These are phyloP conservation scores for Fusarium sp. DNA, from an alignment of 2,329 filamentous ascomycete species.

Conservation along the genomic window DNA sequence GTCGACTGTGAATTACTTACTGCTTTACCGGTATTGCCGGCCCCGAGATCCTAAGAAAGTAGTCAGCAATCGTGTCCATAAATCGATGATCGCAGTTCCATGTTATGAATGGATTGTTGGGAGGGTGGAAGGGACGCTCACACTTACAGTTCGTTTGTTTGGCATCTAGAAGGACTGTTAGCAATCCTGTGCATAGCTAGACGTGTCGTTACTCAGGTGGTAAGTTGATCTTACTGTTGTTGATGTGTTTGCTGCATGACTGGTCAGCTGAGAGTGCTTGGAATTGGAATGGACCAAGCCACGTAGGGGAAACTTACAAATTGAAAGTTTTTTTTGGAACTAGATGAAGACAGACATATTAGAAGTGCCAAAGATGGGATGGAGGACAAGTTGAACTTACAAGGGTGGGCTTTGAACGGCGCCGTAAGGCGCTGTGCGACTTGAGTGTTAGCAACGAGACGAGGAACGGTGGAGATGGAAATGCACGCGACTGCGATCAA, in stretches of 20 bases:
- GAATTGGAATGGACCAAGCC: neutral
- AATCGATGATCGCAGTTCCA: neutral
- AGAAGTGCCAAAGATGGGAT: neutral
- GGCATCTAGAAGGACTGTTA: neutral
- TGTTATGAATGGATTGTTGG: neutral
- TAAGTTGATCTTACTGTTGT: neutral
- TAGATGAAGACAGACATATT: neutral
- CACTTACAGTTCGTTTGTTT: neutral
- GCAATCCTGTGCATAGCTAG: neutral
- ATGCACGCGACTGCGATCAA: accelerated
- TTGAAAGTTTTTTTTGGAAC: accelerated
- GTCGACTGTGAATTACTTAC: too few relatives aligned
- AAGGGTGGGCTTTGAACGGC: accelerated
- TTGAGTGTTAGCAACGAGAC: neutral
- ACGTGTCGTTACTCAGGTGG: neutral
- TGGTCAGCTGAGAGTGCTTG: neutral
- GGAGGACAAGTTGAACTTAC: neutral
- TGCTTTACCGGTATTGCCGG: too few relatives aligned
- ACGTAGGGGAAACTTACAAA: neutral
- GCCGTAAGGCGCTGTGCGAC: accelerated
- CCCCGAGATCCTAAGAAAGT: accelerated
- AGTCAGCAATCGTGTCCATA: neutral
- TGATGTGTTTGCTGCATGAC: neutral
- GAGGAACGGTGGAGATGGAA: neutral
- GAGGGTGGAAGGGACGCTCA: neutral